These are phyloP conservation scores for Lotmaria passim DNA, from an alignment of 208 protist species.

Conservation along the genomic window DNA sequence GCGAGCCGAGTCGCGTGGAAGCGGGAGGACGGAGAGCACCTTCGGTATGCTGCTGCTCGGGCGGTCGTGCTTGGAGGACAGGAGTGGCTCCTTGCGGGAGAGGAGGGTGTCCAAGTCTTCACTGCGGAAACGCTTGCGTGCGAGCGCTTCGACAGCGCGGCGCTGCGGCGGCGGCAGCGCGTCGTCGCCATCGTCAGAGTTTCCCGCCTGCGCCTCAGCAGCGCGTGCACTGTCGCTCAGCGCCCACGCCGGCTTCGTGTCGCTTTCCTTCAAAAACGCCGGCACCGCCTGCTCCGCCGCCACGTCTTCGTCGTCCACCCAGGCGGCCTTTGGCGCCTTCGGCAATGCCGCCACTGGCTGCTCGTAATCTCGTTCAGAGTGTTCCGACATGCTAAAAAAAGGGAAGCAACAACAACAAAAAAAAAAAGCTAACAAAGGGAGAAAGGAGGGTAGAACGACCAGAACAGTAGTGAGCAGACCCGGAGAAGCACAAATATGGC, in stretches of 20 bases:
- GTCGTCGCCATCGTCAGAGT: neutral
- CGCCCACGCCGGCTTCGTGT: constrained; percentile 66
- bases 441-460: too few relatives aligned
- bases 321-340: constrained; percentile 38
- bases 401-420: neutral
- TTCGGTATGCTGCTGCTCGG: constrained; percentile 43
- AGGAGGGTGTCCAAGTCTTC: constrained; percentile 79
- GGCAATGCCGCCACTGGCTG: neutral
- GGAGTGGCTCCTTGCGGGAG: constrained; percentile 76
- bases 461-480: too few relatives aligned
- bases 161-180: constrained; percentile 7
- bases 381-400: constrained; percentile 21
- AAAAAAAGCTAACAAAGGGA: neutral
- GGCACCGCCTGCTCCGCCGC: constrained; percentile 34
- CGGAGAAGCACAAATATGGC: too few relatives aligned
- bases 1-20: constrained; percentile 71
- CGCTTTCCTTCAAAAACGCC: constrained; percentile 47
- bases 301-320: constrained; percentile 73
- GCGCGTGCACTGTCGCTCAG: constrained; percentile 38
- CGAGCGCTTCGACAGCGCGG: constrained; percentile 17
- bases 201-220: constrained; percentile 1
- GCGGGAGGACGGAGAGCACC: constrained; percentile 70
- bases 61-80: constrained; percentile 59
- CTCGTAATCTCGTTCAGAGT: neutral
- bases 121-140: constrained; percentile 73